Conservation (phyloP, 768 basidiomycete genomes). For the Suillus plorans region DNA sequence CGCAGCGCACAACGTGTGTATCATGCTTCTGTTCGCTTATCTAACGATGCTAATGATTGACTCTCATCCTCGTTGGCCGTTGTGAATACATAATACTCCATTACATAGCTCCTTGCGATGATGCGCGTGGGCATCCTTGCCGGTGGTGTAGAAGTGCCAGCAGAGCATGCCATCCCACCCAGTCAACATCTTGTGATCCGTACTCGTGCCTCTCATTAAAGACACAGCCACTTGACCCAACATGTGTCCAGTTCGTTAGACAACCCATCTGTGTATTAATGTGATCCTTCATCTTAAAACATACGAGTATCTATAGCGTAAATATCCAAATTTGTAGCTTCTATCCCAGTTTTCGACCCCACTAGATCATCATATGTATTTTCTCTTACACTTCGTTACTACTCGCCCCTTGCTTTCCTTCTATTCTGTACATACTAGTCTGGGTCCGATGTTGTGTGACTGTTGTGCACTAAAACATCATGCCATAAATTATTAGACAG, state of each 20-base stretch:
- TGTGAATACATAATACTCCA: neutral
- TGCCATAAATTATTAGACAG: too few relatives aligned
- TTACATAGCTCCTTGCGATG: slow-evolving; percentile 61
- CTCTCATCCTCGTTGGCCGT: neutral
- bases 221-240: neutral
- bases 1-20: slow-evolving; percentile 73
- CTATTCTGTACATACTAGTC: neutral
- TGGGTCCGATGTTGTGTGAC: too few relatives aligned
- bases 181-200: slow-evolving; percentile 40
- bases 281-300: neutral
- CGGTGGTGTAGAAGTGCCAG: slow-evolving; percentile 57
- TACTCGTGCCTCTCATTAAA: slow-evolving; percentile 8
- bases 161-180: slow-evolving; percentile 45
- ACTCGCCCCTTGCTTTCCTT: neutral
- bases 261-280: neutral
- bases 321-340: slow-evolving; percentile 1
- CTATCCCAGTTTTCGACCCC: neutral
- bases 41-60: neutral
- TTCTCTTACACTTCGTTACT: neutral
- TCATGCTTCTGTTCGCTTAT: slow-evolving; percentile 8
- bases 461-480: too few relatives aligned
- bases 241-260: neutral
- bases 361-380: neutral
- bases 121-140: slow-evolving; percentile 71
- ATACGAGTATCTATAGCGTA: slow-evolving; percentile 3